Conservation (phyloP, 768 basidiomycete species). For the Tephrocybe rancida region DNA sequence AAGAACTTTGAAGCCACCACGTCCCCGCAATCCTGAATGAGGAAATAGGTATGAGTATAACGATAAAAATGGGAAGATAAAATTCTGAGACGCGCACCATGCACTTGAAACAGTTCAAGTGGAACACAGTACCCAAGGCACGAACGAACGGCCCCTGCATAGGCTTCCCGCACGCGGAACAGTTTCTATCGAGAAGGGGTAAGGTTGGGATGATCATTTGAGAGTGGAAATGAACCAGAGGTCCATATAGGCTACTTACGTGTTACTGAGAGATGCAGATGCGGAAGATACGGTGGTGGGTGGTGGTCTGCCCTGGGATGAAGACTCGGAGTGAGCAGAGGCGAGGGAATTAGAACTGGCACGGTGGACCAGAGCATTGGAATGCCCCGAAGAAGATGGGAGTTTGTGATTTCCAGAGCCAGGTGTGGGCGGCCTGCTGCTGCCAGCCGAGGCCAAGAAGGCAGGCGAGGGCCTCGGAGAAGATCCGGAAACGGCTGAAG, state of each 20-base stretch:
- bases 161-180: conserved; percentile 74
- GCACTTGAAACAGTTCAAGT: conserved; percentile 98
- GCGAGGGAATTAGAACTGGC: conserved; percentile 50
- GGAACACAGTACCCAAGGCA: conserved; percentile 91
- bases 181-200: conserved; percentile 49
- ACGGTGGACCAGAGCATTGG: conserved; percentile 48
- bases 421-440: conserved; percentile 63
- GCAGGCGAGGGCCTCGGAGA: conserved; percentile 47
- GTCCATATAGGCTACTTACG: conserved; percentile 45
- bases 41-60: not conserved
- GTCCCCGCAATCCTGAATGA: conserved; percentile 85
- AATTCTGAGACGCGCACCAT: conserved; percentile 58
- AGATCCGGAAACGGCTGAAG: conserved; percentile 27
- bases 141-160: conserved; percentile 98
- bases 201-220: conserved; percentile 27
- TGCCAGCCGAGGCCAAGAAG: conserved; percentile 44
- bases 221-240: conserved; percentile 12
- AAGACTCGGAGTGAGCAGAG: conserved; percentile 59
- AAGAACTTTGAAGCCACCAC: conserved; percentile 99
- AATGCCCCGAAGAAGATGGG: conserved; percentile 56
- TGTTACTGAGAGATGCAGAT: conserved; percentile 56
- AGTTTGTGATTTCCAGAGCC: conserved; percentile 48
- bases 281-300: conserved; percentile 58
- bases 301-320: conserved; percentile 46
- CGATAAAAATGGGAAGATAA: conserved; percentile 11